Base-by-base conservation (phyloP, 352 stramenopile genomes). In the Phytophthora lateralis region DNA sequence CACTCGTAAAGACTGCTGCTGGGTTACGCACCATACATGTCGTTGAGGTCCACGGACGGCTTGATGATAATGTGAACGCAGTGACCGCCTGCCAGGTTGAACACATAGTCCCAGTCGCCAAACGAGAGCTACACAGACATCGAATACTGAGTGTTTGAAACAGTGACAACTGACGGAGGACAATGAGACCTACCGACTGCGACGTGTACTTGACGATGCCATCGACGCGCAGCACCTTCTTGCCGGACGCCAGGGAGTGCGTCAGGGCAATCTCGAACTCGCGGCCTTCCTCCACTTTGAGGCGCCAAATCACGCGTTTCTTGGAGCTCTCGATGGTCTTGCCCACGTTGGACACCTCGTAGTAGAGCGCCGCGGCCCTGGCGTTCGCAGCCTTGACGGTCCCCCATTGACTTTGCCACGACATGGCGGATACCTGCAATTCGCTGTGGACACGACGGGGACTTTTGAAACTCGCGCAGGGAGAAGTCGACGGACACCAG, bases 21-120 rank as follows among this genome's bases (percentile, higher is more conserved):
- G 49, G 20, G 10, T 24, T 14, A 74, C 73, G 47, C 74, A 93
- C 84, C 84, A 76, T 93, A 93, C 80, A 89, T 93, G 48, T 93
- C 85, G 59, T 93, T 93, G 63, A 93, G 82, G 44, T 93, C 85
- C 12, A 91, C 79, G 0, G 82, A 91, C 7, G 85, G 85, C 42
- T 93, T 93, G 71, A 93, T 93, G 63, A 91, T 90, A 55, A 88
- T 88, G 68, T 93, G 85, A 2, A 93, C 70, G 41, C 87, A 85
- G 69, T 93, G 84, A 14, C 80, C 84, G 15, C 85, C 85, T n/a
- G 78, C 60, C 12, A 93, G 63, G 56, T 91, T 93, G 61, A 93
- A 92, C 17, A 91, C 83, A 54, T 93, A 87, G 68, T 93, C 85
- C 85, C 85, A 93, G 71, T 93, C 85, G 9, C 82, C 82, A 61